phyloP scores from a whole-genome alignment of 345 rosid species.

The Brassica cretica region DNA sequence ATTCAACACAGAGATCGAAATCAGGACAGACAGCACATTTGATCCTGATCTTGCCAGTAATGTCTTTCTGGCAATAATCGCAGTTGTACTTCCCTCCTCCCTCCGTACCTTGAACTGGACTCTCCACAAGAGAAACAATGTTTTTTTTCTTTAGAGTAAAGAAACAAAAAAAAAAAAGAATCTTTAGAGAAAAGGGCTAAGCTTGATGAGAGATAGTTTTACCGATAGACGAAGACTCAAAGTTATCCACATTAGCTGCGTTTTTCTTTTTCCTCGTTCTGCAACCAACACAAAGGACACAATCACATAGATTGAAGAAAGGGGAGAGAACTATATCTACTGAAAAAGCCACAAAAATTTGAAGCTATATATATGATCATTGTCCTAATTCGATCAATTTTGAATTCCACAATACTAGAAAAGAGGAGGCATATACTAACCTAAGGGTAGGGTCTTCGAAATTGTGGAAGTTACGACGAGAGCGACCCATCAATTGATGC shows the following conservation, averaged over 20 bases:
- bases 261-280: slow-evolving; percentile 92
- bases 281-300: slow-evolving; percentile 28
- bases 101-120: slow-evolving; percentile 65
- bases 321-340: neutral
- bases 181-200: neutral
- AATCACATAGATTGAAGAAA: slow-evolving; percentile 18
- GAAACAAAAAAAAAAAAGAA: neutral
- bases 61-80: slow-evolving; percentile 95
- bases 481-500: slow-evolving; percentile 71
- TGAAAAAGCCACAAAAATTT: neutral
- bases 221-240: slow-evolving; percentile 74
- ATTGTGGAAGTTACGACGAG: slow-evolving; percentile 86
- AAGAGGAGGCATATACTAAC: slow-evolving; percentile 35
- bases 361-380: neutral
- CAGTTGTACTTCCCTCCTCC: slow-evolving; percentile 97
- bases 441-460: slow-evolving; percentile 95
- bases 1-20: slow-evolving; percentile 94
- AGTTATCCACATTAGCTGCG: slow-evolving; percentile 69
- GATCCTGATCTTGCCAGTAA: slow-evolving; percentile 84
- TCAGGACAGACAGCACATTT: slow-evolving; percentile 94
- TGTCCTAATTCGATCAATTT: too few species aligned
- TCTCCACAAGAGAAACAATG: slow-evolving; percentile 13
- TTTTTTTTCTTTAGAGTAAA: neutral
- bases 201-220: slow-evolving; percentile 1
- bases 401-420: neutral